These are phyloP conservation scores for Centaurea solstitialis DNA, from an alignment of 129 eudicot species.

Conservation along the genomic window DNA sequence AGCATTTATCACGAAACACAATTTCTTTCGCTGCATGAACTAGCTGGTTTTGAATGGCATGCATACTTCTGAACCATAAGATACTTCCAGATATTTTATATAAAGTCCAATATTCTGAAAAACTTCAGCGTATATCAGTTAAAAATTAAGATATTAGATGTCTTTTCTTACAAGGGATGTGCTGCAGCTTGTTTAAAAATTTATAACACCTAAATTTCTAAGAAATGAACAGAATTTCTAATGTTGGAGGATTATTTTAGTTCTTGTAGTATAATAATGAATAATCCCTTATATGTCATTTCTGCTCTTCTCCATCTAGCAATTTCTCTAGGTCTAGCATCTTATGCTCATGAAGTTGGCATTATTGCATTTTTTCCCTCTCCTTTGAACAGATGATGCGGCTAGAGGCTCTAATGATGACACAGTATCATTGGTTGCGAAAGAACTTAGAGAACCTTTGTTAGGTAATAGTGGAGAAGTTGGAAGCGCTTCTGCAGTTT, in stretches of 20 bases:
- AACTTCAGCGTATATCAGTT: not conserved
- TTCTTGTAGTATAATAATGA: not conserved
- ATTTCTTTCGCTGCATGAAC: not conserved
- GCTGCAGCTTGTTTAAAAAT: not conserved
- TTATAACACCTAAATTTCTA: not conserved
- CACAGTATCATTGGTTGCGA: slow-evolving; percentile 39
- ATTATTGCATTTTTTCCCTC: not conserved
- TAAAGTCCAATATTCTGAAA: not conserved
- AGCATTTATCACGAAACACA: slow-evolving; percentile 3
- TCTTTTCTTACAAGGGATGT: not conserved
- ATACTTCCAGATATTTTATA: not conserved
- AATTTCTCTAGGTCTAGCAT: slow-evolving; percentile 1
- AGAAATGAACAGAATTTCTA: not conserved
- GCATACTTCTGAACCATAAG: not conserved
- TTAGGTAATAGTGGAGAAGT: slow-evolving; percentile 25
- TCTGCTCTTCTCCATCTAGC: not conserved
- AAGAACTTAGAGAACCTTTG: slow-evolving; percentile 27
- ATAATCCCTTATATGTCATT: not conserved
- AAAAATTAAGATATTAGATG: slow-evolving; percentile 15
- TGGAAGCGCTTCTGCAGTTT: slow-evolving; percentile 35
- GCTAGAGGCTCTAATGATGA: slow-evolving; percentile 39
- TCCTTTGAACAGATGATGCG: slow-evolving; percentile 14
- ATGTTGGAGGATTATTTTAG: not conserved
- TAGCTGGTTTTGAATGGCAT: slow-evolving; percentile 1
- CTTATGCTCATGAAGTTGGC: not conserved